A percentile compares a stretch with the other conserved stretches of the same genome.
These are phyloP conservation scores for Mallotus repandus DNA, from an alignment of 441 rosid species.

Conservation along the genomic window DNA sequence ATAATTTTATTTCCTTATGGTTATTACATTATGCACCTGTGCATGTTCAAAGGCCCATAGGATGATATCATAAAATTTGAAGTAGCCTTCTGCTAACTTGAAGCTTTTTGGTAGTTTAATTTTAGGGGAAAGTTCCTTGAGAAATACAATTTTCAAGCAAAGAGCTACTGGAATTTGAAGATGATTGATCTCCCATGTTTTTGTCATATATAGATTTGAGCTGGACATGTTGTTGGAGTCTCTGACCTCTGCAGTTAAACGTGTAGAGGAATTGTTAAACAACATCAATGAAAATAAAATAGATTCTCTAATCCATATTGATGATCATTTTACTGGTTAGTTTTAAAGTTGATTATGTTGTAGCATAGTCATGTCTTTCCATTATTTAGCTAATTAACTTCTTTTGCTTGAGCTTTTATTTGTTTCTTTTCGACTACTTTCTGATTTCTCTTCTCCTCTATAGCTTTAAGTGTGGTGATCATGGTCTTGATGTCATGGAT, in stretches of 20 bases:
- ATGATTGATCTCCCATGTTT: no score
- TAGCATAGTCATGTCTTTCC: background rate
- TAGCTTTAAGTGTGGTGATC: slow-evolving; percentile 96
- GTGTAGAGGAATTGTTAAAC: slow-evolving; percentile 79
- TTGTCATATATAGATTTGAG: slow-evolving; percentile 72
- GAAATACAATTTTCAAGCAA: no score
- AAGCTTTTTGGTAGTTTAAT: no score
- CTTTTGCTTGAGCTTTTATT: background rate
- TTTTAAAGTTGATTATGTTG: slow-evolving; percentile 17
- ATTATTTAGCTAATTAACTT: background rate
- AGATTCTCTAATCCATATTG: slow-evolving; percentile 56
- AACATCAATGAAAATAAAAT: slow-evolving; percentile 69
- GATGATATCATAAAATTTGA: no score
- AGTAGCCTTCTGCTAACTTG: no score
- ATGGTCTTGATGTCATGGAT: slow-evolving; percentile 99
- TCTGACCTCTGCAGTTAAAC: slow-evolving; percentile 84
- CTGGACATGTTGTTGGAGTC: slow-evolving; percentile 99
- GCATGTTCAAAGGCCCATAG: no score
- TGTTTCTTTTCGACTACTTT: slow-evolving; percentile 19
- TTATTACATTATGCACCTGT: no score
- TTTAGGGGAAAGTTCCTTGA: no score
- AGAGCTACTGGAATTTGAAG: no score
- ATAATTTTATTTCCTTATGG: no score
- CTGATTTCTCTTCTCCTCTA: slow-evolving; percentile 9
- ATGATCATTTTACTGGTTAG: slow-evolving; percentile 84